Evolutionary conservation across 305 asterid species (phyloP).

Genomic region (Rubia balearica): DNA sequence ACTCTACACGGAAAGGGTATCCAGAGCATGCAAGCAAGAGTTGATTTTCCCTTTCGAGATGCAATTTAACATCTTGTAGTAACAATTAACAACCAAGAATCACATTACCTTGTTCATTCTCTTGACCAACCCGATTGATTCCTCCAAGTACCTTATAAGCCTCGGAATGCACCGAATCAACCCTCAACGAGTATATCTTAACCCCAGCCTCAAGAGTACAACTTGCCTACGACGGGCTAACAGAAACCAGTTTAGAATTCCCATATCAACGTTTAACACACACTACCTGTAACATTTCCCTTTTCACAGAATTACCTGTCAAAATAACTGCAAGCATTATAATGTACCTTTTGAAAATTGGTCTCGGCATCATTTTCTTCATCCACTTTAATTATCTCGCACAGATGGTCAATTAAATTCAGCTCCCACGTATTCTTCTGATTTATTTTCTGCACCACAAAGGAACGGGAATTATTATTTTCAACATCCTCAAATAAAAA

Average conservation of each 20-base stretch:
- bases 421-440: constrained; percentile 99
- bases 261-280: background rate
- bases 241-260: background rate
- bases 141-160: constrained; percentile 98
- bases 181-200: constrained; percentile 94
- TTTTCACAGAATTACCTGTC: background rate
- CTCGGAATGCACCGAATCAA: constrained; percentile 92
- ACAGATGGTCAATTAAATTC: constrained; percentile 75
- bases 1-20: background rate
- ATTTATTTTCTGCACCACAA: constrained; percentile 67
- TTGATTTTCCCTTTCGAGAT: background rate
- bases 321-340: background rate
- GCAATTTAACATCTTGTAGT: background rate
- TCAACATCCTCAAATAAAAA: background rate
- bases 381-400: constrained; percentile 71
- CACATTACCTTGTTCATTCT: constrained; percentile 56
- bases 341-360: constrained; percentile 79
- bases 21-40: background rate
- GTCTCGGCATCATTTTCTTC: constrained; percentile 83
- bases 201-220: constrained; percentile 99
- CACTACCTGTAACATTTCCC: background rate
- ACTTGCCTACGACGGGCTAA: constrained; percentile 55
- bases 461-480: background rate
- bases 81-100: constrained; percentile 1
- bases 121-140: constrained; percentile 88